Percentiles rank a stretch among this genome's conserved stretches.
phyloP scores from a whole-genome alignment of 1,284 basidiomycete genomes.

The Volvariella volvacea region DNA sequence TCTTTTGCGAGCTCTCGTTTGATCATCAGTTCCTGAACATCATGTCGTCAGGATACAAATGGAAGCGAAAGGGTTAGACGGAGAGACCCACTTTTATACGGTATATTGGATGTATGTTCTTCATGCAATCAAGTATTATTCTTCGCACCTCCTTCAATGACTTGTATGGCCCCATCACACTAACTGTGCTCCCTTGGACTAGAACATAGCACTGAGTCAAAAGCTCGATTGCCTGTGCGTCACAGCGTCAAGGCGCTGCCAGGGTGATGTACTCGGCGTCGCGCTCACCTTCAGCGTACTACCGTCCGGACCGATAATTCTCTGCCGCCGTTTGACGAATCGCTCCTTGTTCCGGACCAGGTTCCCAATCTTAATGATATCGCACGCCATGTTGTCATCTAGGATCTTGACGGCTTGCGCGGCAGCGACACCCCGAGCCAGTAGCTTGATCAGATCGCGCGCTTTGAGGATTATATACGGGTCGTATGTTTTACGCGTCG shows the following conservation, averaged over 20 bases:
- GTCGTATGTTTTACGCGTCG: constrained; percentile 95
- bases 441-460: constrained; percentile 91
- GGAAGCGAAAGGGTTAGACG: constrained; percentile 7
- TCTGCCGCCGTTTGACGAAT: constrained; percentile 93
- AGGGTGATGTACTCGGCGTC: neutral
- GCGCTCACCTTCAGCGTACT: constrained; percentile 84
- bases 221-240: constrained; percentile 87
- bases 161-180: constrained; percentile 95
- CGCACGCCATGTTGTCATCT: constrained; percentile 87
- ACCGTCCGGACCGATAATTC: constrained; percentile 96
- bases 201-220: constrained; percentile 96
- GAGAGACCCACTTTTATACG: constrained; percentile 78
- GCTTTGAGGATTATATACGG: constrained; percentile 96
- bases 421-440: constrained; percentile 85
- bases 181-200: constrained; percentile 97
- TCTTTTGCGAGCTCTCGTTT: constrained; percentile 97
- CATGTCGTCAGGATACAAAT: neutral
- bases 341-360: constrained; percentile 94
- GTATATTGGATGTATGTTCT: constrained; percentile 99
- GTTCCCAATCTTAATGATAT: constrained; percentile 97
- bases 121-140: constrained; percentile 98
- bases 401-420: constrained; percentile 87
- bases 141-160: constrained; percentile 92
- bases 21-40: constrained; percentile 90
- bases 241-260: neutral